These are phyloP conservation scores for Hymenoscyphus scutula DNA, from an alignment of 2,329 filamentous ascomycete genomes.

Conservation along the genomic window DNA sequence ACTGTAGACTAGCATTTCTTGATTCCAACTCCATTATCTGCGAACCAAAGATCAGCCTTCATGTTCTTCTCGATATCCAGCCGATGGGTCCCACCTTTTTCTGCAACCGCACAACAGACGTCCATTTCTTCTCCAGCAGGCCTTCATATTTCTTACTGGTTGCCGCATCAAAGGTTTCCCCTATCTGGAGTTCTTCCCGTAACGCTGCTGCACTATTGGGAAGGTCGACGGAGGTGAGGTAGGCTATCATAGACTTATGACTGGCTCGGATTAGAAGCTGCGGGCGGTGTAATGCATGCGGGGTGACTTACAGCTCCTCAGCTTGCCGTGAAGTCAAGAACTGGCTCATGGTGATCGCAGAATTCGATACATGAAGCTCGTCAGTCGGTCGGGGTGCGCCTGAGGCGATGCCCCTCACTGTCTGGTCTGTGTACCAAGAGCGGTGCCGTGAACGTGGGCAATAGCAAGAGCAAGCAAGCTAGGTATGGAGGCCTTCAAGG, in stretches of 20 bases:
- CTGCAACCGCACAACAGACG: constrained; percentile 87
- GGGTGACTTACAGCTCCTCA: constrained; percentile 73
- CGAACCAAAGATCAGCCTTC: constrained; percentile 17
- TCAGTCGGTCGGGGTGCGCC: constrained; percentile 14
- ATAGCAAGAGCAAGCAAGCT: constrained; percentile 10
- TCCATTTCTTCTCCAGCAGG: constrained; percentile 97
- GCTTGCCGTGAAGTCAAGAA: constrained; percentile 77
- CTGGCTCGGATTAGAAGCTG: constrained; percentile 46
- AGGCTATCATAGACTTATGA: constrained; percentile 92
- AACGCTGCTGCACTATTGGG: constrained; percentile 67
- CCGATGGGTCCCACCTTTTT: constrained; percentile 68
- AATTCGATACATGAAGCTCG: constrained; percentile 31
- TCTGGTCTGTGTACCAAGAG: constrained; percentile 1
- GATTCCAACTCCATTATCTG: constrained; percentile 93
- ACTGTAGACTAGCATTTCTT: constrained; percentile 68
- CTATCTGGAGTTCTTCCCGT: constrained; percentile 72
- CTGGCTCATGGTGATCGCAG: constrained; percentile 60
- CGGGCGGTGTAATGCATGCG: constrained; percentile 16
- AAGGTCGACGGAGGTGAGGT: constrained; percentile 73
- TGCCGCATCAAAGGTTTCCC: constrained; percentile 67
- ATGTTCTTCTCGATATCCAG: neutral
- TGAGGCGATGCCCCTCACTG: constrained; percentile 27
- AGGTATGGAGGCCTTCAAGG: too few relatives aligned
- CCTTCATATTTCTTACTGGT: constrained; percentile 94
- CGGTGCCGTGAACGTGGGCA: neutral